phyloP scores from a whole-genome alignment of 495 filamentous ascomycete species.

The Hyphodiscus hymeniophilus region DNA sequence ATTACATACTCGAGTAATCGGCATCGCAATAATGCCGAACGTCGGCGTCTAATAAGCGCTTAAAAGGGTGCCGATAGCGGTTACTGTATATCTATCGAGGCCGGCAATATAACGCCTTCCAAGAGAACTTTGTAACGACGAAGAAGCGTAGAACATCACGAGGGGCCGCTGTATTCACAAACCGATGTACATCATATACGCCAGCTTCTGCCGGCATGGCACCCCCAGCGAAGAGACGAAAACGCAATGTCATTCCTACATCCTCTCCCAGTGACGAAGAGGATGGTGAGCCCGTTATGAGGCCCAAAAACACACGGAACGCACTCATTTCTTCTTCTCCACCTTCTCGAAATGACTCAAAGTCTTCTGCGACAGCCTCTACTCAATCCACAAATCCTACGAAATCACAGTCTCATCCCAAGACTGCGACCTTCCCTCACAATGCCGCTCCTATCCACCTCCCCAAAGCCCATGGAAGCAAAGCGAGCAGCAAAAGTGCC shows the following conservation, averaged over 20 bases:
- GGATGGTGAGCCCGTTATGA: constrained; percentile 24
- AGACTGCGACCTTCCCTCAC: constrained; percentile 15
- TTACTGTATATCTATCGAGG: no score
- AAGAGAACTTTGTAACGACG: no score
- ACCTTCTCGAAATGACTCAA: constrained; percentile 2
- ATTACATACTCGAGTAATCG: no score
- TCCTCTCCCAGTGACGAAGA: constrained; percentile 14
- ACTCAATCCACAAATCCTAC: constrained; percentile 3
- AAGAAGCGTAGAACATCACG: no score
- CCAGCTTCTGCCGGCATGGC: constrained; percentile 33
- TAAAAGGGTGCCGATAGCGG: no score
- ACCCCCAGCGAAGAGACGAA: constrained; percentile 46
- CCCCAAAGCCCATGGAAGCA: constrained; percentile 9
- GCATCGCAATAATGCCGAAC: no score
- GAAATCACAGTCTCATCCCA: constrained; percentile 10
- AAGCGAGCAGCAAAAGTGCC: constrained; percentile 26
- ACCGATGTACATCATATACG: neutral
- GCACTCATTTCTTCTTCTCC: constrained; percentile 20
- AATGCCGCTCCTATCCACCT: constrained; percentile 20
- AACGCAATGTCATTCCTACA: constrained; percentile 32
- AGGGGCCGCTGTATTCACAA: no score
- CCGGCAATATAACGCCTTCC: no score
- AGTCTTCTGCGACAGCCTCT: neutral
- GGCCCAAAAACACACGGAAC: constrained; percentile 11
- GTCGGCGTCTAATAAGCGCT: no score